Conservation (phyloP, 768 basidiomycete genomes). For the Boletus coccyginus region DNA sequence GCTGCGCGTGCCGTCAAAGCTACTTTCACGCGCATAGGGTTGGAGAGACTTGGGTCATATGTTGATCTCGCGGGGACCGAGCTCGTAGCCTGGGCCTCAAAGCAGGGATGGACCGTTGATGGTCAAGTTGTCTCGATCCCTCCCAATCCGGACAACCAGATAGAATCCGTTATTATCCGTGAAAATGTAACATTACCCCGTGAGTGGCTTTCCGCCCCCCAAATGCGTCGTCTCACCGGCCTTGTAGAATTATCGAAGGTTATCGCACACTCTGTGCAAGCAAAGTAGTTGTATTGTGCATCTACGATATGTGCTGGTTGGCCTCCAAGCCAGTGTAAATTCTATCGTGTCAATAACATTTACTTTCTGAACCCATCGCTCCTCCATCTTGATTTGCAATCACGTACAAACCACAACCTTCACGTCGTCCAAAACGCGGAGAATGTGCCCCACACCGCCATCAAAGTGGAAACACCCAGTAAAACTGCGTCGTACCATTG, state of each 20-base stretch:
- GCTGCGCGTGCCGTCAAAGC: constrained; percentile 74
- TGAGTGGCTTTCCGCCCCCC: constrained; percentile 38
- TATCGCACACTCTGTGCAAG: constrained; percentile 66
- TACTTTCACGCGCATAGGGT: constrained; percentile 71
- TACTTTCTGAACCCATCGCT: not conserved
- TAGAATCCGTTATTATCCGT: constrained; percentile 80
- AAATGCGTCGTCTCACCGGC: not conserved
- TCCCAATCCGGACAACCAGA: constrained; percentile 84
- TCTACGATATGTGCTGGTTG: not conserved
- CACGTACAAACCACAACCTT: constrained; percentile 2
- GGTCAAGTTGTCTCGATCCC: constrained; percentile 65
- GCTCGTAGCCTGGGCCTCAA: constrained; percentile 56
- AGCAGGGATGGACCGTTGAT: constrained; percentile 67
- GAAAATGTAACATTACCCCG: constrained; percentile 80
- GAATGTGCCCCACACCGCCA: constrained; percentile 78
- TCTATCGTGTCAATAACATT: not conserved
- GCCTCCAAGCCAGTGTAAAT: not conserved
- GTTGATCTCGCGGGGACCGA: constrained; percentile 64
- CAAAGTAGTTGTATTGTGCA: constrained; percentile 32
- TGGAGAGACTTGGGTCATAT: constrained; percentile 67
- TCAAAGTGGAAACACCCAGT: constrained; percentile 49
- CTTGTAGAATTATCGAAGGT: constrained; percentile 71
- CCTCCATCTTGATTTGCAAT: not conserved
- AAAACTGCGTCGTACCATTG: constrained; percentile 51
- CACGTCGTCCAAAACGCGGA: constrained; percentile 53